These are phyloP conservation scores for Murraya koenigii DNA, from an alignment of 345 rosid species.

Conservation along the genomic window DNA sequence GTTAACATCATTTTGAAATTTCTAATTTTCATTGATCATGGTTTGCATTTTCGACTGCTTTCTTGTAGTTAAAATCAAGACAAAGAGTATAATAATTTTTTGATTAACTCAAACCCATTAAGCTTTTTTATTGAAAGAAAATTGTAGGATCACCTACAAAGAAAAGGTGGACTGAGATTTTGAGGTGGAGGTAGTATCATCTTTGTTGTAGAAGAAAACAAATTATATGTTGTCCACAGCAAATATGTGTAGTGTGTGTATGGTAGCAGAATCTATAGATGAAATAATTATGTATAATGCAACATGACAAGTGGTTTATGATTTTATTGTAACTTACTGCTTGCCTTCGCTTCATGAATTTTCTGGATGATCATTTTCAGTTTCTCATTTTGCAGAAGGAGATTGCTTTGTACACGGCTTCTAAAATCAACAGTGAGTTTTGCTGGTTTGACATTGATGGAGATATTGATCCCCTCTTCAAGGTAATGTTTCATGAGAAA, in stretches of 20 bases:
- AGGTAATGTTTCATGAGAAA: constrained; percentile 45
- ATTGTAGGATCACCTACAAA: not conserved
- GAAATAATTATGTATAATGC: not conserved
- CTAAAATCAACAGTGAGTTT: constrained; percentile 71
- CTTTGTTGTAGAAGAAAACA: not conserved
- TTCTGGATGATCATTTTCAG: constrained; percentile 17
- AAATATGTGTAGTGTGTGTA: not conserved
- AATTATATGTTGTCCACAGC: not conserved
- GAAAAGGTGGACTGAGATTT: not conserved
- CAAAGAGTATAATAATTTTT: not conserved
- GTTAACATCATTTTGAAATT: not conserved
- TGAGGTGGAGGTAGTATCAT: not conserved
- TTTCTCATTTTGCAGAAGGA: constrained; percentile 73
- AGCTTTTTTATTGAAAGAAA: not conserved
- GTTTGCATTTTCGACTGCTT: not conserved
- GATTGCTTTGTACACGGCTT: constrained; percentile 92
- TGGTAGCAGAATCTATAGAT: not conserved
- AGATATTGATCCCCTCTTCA: constrained; percentile 90
- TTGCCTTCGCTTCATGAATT: not conserved
- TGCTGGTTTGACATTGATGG: constrained; percentile 91
- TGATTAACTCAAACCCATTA: not conserved
- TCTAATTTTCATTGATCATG: not conserved
- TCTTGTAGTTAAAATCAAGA: not conserved
- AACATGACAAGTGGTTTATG: not conserved
- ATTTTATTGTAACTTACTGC: not conserved